These are phyloP conservation scores for Cicer bijugum DNA, from an alignment of 306 rosid species.

Conservation along the genomic window DNA sequence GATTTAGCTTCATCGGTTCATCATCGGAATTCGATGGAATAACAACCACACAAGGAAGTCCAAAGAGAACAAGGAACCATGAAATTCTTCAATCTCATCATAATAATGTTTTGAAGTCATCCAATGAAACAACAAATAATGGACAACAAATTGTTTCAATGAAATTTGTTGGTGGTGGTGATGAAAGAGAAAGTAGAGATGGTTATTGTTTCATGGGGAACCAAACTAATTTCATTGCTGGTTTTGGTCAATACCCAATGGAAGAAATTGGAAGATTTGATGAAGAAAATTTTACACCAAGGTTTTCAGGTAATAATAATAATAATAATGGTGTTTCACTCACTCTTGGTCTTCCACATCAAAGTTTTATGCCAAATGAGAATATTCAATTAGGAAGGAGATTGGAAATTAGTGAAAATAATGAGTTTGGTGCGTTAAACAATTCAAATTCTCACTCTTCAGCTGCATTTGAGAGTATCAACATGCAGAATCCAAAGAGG, in stretches of 20 bases:
- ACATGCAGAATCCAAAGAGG: slow-evolving; percentile 90
- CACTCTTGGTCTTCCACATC: slow-evolving; percentile 95
- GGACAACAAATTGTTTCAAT: slow-evolving; percentile 54
- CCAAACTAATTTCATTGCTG: slow-evolving; percentile 78
- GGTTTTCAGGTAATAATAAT: slow-evolving; percentile 66
- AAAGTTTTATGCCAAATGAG: slow-evolving; percentile 69
- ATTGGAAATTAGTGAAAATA: slow-evolving; percentile 67
- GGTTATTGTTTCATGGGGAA: slow-evolving; percentile 76
- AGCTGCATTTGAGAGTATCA: slow-evolving; percentile 74
- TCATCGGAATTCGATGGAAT: slow-evolving; percentile 87
- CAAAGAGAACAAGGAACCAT: slow-evolving; percentile 70
- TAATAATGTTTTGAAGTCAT: slow-evolving; percentile 43
- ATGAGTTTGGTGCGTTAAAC: slow-evolving; percentile 67
- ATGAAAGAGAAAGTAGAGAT: slow-evolving; percentile 69
- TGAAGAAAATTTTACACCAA: slow-evolving; percentile 70
- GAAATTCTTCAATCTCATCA: slow-evolving; percentile 60
- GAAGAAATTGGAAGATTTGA: slow-evolving; percentile 84
- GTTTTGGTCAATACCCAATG: slow-evolving; percentile 89
- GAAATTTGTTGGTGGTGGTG: slow-evolving; percentile 66
- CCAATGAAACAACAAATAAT: slow-evolving; percentile 49
- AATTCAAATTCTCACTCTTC: slow-evolving; percentile 71
- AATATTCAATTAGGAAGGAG: slow-evolving; percentile 78
- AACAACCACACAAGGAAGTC: slow-evolving; percentile 83
- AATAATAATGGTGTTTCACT: slow-evolving; percentile 69
- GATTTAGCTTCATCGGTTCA: slow-evolving; percentile 68